A percentile compares a stretch with the other conserved stretches of the same genome.
Conservation (phyloP, 2,329 filamentous ascomycete genomes). For the Paracoccidioides brasiliensis region DNA sequence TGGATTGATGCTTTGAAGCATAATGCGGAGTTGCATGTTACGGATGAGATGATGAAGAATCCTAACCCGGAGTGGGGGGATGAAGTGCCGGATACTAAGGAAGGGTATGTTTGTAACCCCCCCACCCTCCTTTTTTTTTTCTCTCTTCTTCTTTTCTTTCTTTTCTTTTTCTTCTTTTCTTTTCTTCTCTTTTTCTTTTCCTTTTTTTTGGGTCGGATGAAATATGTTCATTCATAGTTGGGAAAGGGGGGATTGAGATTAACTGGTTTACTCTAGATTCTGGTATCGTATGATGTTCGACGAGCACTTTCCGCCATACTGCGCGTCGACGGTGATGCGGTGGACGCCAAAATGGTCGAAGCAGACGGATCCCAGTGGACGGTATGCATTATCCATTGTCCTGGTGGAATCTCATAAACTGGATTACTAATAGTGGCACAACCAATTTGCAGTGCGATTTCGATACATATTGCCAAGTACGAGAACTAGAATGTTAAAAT, state of each 20-base stretch:
- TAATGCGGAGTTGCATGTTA: constrained; percentile 75
- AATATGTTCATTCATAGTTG: too few relatives aligned
- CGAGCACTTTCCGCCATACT: constrained; percentile 89
- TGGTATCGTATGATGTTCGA: constrained; percentile 99
- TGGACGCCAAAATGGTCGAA: constrained; percentile 98
- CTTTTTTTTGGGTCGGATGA: too few relatives aligned
- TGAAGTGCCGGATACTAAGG: constrained; percentile 91
- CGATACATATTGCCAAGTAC: constrained; percentile 65
- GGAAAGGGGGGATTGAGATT: background rate
- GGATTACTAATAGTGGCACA: constrained; percentile 12
- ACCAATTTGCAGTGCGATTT: constrained; percentile 48
- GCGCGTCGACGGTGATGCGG: constrained; percentile 83
- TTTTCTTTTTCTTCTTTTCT: too few relatives aligned
- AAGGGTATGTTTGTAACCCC: constrained; percentile 52
- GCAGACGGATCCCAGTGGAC: constrained; percentile 87
- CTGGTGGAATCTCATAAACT: background rate
- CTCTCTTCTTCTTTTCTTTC: too few relatives aligned
- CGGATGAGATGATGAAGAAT: constrained; percentile 97
- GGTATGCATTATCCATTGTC: constrained; percentile 39
- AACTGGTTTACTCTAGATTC: constrained; percentile 43
- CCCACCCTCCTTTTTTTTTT: background rate
- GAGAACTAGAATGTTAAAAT: constrained; percentile 26
- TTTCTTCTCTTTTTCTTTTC: too few relatives aligned
- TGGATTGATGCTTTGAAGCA: constrained; percentile 99
- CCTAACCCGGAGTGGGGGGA: constrained; percentile 90